Evolutionary conservation across 2,329 filamentous ascomycete species (phyloP), one percentile per base, ranked within the genome.

Genomic region (Xylaria sp.): DNA sequence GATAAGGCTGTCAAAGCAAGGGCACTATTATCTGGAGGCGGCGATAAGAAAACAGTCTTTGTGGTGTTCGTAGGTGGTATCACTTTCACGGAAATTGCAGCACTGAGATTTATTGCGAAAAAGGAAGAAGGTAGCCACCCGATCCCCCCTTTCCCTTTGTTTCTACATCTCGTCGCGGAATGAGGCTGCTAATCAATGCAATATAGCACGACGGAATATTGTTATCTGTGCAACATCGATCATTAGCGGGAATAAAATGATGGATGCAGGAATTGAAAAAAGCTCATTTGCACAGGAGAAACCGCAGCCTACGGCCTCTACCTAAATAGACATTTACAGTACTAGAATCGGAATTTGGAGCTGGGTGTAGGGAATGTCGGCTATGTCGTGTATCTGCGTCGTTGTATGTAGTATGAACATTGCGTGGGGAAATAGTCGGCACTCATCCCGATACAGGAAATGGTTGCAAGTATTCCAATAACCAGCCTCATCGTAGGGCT

Each of bases 1-100:
- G 94, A 97, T 77, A 97, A 96, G 79, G 94, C 94, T 1, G 90
- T 95, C 38, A 94, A 95, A 75, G 95, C 95, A 17, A 87, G 94
- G 65, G 91, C 93, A 68, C 87, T 97, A 31, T 83, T 99, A 46
- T 93, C 93, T 56, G 93, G 94, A 0, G 89, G 85, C 58, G 87
- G 88, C 17, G 88, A 88, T 59, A 90, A 90, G 79, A 97, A 97
- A 83, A 95, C 92, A 0, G 91, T 97, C 0, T 93, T 97, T 77
- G 90, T 99, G n/a, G 97, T 98, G 74, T 98, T 98, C 81, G 83
- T 99, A 20, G 96, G 96, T n/a, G 97, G 96, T 1, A 92, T 99
- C 64, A 97, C 94, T 0, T 97, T 97, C 77, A 95, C 96, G 0
- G 96, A 99, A 81, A 95, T 99, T 78, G 94, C 97, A 48, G 96